Evolutionary conservation across 2,329 filamentous ascomycete genomes (phyloP).

Genomic region (Escovopsis sp.): DNA sequence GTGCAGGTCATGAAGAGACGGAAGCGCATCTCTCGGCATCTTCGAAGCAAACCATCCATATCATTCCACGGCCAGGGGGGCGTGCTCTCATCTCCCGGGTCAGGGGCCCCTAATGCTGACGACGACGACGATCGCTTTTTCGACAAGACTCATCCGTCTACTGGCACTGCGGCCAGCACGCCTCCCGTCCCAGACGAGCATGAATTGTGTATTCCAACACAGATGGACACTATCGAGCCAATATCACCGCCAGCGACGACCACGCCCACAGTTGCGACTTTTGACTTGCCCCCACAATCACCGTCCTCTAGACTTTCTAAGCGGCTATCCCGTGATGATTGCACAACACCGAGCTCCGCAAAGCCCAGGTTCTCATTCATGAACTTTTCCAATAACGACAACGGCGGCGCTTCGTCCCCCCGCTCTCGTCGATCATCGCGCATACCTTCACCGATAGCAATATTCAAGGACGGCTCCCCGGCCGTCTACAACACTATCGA

Average conservation of each 20-base stretch:
- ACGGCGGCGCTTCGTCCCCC: constrained; percentile 14
- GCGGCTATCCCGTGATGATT: constrained; percentile 9
- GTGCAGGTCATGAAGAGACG: constrained; percentile 31
- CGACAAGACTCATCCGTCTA: constrained; percentile 1
- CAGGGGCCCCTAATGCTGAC: neutral
- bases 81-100: neutral
- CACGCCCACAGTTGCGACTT: constrained; percentile 9
- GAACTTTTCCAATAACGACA: constrained; percentile 3
- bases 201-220: neutral
- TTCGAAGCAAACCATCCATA: constrained; percentile 23
- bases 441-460: neutral
- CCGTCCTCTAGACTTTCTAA: constrained; percentile 3
- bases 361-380: constrained; percentile 23
- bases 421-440: neutral
- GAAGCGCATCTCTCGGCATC: constrained; percentile 14
- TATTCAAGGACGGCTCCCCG: neutral
- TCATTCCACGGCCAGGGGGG: constrained; percentile 34
- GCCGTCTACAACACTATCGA: neutral
- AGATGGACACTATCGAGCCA: neutral
- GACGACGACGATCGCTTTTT: constrained; percentile 3
- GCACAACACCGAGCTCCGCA: constrained; percentile 17
- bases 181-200: neutral
- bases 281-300: constrained; percentile 10
- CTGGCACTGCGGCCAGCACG: neutral
- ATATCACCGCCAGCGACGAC: neutral